Conservation (phyloP, 768 basidiomycete species). For the Phallus indusiatus region DNA sequence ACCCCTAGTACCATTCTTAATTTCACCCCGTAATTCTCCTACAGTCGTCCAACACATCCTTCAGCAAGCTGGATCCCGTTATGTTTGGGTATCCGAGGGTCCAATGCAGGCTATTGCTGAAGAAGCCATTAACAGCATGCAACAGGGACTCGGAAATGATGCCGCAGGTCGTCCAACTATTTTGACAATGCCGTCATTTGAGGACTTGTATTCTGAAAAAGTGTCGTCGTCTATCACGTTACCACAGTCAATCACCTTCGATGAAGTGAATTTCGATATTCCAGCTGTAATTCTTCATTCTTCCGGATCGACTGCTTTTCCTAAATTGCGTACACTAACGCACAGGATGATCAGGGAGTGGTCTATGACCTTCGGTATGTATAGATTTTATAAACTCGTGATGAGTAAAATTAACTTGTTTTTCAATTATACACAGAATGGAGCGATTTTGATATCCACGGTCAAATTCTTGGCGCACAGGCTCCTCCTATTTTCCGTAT, state of each 20-base stretch:
- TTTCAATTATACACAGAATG: neutral
- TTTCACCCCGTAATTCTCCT: conserved; percentile 26
- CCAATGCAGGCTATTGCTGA: conserved; percentile 13
- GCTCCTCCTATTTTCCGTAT: conserved; percentile 19
- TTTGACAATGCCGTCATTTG: conserved; percentile 13
- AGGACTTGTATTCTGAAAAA: conserved; percentile 12
- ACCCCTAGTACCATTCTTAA: conserved; percentile 21
- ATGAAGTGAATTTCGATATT: neutral
- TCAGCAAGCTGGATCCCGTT: neutral
- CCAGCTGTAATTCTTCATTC: conserved; percentile 12
- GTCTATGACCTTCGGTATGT: conserved; percentile 12
- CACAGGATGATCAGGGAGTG: conserved; percentile 13
- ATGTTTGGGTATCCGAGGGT: neutral
- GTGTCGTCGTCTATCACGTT: neutral
- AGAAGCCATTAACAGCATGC: conserved; percentile 11
- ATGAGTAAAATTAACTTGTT: neutral
- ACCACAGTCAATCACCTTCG: neutral
- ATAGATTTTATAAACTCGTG: neutral
- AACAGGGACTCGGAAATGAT: conserved; percentile 6
- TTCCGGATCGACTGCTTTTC: conserved; percentile 22
- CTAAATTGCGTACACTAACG: conserved; percentile 18
- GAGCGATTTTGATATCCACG: conserved; percentile 14
- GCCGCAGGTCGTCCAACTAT: conserved; percentile 1
- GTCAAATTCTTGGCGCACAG: conserved; percentile 12
- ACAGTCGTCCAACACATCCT: conserved; percentile 27